Evolutionary conservation across 768 basidiomycete genomes (phyloP).

Genomic region (Cantharellus anzutake): DNA sequence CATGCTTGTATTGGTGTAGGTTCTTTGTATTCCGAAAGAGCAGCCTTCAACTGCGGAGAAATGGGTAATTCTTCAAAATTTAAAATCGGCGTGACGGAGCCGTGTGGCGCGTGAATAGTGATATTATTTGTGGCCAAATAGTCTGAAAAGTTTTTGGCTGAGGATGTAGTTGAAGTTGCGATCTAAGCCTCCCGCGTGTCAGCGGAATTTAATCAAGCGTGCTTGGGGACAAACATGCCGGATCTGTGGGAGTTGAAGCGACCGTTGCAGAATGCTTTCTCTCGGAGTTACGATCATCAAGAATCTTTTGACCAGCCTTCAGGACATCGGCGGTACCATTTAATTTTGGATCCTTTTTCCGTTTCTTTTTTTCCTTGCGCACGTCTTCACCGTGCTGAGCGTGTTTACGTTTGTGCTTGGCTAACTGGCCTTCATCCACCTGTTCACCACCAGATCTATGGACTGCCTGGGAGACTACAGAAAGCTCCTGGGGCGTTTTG

Average conservation of each 20-base stretch:
- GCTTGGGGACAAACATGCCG: too few species aligned
- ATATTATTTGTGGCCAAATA: constrained; percentile 60
- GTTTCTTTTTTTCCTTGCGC: constrained; percentile 20
- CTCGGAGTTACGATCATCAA: too few species aligned
- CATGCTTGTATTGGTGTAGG: constrained; percentile 95
- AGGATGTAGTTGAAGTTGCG: background rate
- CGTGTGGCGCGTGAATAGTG: constrained; percentile 40
- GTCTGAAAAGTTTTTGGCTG: constrained; percentile 23
- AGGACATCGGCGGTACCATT: background rate
- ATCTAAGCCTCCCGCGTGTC: too few species aligned
- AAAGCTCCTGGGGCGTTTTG: too few species aligned
- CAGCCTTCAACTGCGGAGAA: constrained; percentile 36
- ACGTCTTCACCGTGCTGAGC: background rate
- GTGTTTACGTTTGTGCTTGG: too few species aligned
- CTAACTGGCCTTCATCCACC: too few species aligned
- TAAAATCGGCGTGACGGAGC: constrained; percentile 39
- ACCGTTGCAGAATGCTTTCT: too few species aligned
- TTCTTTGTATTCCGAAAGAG: constrained; percentile 54
- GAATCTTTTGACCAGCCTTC: background rate
- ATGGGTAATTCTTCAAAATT: constrained; percentile 59
- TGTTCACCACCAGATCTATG: too few species aligned
- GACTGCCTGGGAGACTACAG: too few species aligned
- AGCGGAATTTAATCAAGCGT: too few species aligned
- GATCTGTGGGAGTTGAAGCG: too few species aligned
- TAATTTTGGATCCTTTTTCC: constrained; percentile 12